These are phyloP conservation scores for Leptoxyphium fumago DNA, from an alignment of 2,329 filamentous ascomycete species.

Conservation along the genomic window DNA sequence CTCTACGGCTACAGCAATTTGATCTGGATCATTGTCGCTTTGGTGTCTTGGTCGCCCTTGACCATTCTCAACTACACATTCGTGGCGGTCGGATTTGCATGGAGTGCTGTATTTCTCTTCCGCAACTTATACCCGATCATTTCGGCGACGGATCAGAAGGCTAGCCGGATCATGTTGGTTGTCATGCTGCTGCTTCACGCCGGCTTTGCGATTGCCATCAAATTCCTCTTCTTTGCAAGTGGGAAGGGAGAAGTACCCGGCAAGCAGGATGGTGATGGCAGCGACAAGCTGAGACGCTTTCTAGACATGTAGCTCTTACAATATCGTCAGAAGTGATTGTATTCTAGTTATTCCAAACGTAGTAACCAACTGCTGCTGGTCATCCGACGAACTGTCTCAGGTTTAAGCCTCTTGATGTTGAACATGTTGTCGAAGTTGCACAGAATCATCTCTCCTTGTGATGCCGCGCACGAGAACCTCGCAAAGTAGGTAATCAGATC, in stretches of 20 bases:
- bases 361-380: too few species aligned
- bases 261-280: neutral
- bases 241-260: neutral
- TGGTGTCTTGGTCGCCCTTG: constrained; percentile 71
- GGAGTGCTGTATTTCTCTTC: constrained; percentile 71
- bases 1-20: constrained; percentile 94
- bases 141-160: constrained; percentile 81
- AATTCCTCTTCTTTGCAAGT: constrained; percentile 81
- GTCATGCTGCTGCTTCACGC: constrained; percentile 75
- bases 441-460: too few species aligned
- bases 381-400: too few species aligned
- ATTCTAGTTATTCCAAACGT: too few species aligned
- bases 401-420: too few species aligned
- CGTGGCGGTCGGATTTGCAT: constrained; percentile 69
- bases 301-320: neutral
- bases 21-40: constrained; percentile 89
- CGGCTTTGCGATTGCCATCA: constrained; percentile 84
- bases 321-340: too few species aligned
- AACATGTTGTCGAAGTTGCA: too few species aligned
- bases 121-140: constrained; percentile 76
- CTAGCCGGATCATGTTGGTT: constrained; percentile 73
- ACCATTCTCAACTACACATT: constrained; percentile 79
- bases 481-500: too few species aligned
- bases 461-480: too few species aligned
- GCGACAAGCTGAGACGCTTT: neutral